These are phyloP conservation scores for Mortierella polycephala DNA, from an alignment of 371 early-diverging fungal genomes.

Conservation along the genomic window DNA sequence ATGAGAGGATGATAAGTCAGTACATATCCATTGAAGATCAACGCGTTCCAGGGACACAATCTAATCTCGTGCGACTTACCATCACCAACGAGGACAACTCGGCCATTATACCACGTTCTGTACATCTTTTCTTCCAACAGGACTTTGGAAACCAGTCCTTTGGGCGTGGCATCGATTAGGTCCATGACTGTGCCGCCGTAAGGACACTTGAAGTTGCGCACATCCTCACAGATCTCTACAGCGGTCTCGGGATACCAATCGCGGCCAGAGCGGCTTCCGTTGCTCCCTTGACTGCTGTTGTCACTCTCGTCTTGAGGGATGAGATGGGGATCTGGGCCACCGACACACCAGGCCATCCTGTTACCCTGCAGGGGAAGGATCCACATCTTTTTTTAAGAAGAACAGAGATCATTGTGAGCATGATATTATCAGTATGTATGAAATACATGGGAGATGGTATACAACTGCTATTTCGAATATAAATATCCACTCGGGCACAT, in stretches of 20 bases:
- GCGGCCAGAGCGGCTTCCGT: constrained; percentile 17
- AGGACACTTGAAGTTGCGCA: constrained; percentile 51
- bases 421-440: background rate
- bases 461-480: too few relatives aligned
- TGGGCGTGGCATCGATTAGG: constrained; percentile 42
- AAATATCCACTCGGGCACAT: too few relatives aligned
- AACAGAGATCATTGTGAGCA: too few relatives aligned
- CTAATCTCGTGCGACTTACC: constrained; percentile 10
- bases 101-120: constrained; percentile 47
- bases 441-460: background rate
- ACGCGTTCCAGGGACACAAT: background rate
- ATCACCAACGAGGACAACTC: constrained; percentile 52
- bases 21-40: background rate
- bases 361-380: constrained; percentile 48
- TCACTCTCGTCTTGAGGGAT: constrained; percentile 16
- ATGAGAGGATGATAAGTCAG: background rate
- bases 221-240: constrained; percentile 49
- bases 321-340: constrained; percentile 51
- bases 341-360: constrained; percentile 52
- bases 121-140: constrained; percentile 47
- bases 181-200: constrained; percentile 45
- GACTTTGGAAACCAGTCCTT: constrained; percentile 40
- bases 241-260: constrained; percentile 52
- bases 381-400: constrained; percentile 36
- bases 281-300: constrained; percentile 10